A percentile compares a stretch with the other conserved stretches of the same genome.
These are phyloP conservation scores for Aureobasidium sp. DNA, from an alignment of 2,329 filamentous ascomycete species.

Conservation along the genomic window DNA sequence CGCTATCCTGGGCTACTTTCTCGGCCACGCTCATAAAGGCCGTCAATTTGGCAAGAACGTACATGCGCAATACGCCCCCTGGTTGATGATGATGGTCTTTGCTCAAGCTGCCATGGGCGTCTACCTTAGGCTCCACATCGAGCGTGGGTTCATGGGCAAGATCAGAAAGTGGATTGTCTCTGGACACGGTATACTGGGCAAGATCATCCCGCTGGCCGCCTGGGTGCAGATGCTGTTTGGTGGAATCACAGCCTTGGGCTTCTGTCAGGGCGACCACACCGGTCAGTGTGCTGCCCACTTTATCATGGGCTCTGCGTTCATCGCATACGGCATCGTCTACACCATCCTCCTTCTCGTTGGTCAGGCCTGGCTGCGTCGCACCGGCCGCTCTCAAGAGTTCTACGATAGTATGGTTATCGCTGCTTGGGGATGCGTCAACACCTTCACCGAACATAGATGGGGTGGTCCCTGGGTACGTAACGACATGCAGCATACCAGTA, in stretches of 20 bases:
- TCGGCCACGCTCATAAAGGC: constrained; percentile 92
- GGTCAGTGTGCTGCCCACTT: constrained; percentile 97
- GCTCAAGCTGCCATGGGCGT: constrained; percentile 82
- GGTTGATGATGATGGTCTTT: constrained; percentile 82
- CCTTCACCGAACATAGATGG: constrained; percentile 98
- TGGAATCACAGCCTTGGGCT: constrained; percentile 91
- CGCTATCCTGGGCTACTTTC: constrained; percentile 86
- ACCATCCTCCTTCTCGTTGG: constrained; percentile 90
- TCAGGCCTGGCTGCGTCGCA: constrained; percentile 85
- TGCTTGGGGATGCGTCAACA: constrained; percentile 97
- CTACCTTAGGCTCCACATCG: constrained; percentile 91
- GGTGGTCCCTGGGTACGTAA: constrained; percentile 90
- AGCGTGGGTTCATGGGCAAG: constrained; percentile 82
- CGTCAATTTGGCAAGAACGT: constrained; percentile 86
- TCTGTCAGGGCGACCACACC: constrained; percentile 88
- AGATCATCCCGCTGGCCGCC: constrained; percentile 83
- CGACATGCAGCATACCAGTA: constrained; percentile 98
- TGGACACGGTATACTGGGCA: constrained; percentile 84
- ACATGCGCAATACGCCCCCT: constrained; percentile 83
- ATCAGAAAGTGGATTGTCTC: constrained; percentile 78
- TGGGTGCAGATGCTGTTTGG: constrained; percentile 99
- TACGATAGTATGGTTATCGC: constrained; percentile 94
- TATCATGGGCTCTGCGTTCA: constrained; percentile 98
- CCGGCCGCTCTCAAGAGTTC: constrained; percentile 94
- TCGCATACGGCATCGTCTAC: constrained; percentile 90